phyloP scores from a whole-genome alignment of 75 land plant genomes.

The Picea sitchensis region DNA sequence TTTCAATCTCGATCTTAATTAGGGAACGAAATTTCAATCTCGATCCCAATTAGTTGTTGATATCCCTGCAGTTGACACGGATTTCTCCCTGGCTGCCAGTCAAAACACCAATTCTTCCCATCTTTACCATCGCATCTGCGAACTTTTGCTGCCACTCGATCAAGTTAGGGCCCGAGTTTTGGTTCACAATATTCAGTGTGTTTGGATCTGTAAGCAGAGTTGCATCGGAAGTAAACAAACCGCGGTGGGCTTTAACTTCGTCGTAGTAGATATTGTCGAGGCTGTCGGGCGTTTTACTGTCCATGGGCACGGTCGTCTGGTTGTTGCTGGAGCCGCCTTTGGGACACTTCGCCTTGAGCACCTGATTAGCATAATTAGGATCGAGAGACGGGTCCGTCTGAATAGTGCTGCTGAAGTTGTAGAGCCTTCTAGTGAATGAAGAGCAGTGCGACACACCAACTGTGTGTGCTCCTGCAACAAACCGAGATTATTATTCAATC shows the following conservation, averaged over 20 bases:
- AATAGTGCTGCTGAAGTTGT: too few species aligned
- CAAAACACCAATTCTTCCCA: conserved; percentile 22
- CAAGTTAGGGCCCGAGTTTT: conserved; percentile 32
- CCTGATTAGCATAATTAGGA: conserved; percentile 17
- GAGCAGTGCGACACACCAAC: too few species aligned
- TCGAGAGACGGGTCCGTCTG: not conserved
- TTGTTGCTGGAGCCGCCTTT: not conserved
- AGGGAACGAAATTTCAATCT: too few species aligned
- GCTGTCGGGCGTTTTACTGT: conserved; percentile 17
- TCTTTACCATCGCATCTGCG: conserved; percentile 33
- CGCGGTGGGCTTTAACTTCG: conserved; percentile 22
- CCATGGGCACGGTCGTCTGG: conserved; percentile 19
- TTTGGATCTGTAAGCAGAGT: conserved; percentile 26
- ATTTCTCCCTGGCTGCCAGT: conserved; percentile 64
- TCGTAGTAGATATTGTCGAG: conserved; percentile 52
- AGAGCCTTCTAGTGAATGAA: too few species aligned
- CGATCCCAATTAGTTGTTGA: too few species aligned
- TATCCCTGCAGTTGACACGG: conserved; percentile 34
- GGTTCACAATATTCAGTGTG: conserved; percentile 24
- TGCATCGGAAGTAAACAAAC: conserved; percentile 59
- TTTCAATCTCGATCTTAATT: too few species aligned
- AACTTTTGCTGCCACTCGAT: conserved; percentile 38
- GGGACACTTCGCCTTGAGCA: conserved; percentile 24
- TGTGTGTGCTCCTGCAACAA: conserved; percentile 15
- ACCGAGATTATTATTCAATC: too few species aligned